phyloP scores from a whole-genome alignment of 1,284 basidiomycete genomes.

The Abortiporus biennis region DNA sequence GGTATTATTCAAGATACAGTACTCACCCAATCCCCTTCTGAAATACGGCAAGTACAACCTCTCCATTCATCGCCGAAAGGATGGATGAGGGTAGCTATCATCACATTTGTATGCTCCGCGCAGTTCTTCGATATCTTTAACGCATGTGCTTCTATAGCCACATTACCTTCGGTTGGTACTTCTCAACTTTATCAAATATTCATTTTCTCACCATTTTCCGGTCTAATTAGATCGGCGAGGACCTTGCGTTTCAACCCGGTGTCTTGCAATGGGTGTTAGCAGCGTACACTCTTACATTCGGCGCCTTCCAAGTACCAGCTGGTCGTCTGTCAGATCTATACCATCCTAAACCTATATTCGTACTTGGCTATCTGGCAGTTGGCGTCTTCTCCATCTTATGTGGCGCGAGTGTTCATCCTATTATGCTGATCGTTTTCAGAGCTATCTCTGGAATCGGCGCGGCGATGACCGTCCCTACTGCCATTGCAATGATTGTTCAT shows the following conservation, averaged over 20 bases:
- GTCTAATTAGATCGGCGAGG: constrained; percentile 6
- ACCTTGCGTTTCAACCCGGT: constrained; percentile 7
- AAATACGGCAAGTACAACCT: too few species aligned
- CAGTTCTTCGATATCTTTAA: constrained; percentile 13
- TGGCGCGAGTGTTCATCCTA: constrained; percentile 11
- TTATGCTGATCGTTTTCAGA: constrained; percentile 12
- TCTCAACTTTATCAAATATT: not conserved
- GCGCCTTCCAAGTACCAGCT: constrained; percentile 10
- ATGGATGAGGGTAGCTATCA: constrained; percentile 4
- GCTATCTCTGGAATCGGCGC: constrained; percentile 9
- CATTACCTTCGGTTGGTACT: constrained; percentile 9
- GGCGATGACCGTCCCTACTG: constrained; percentile 11
- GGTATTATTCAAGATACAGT: too few species aligned
- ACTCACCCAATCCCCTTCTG: too few species aligned
- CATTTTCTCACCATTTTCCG: not conserved
- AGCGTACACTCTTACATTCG: constrained; percentile 12
- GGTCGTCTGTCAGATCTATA: constrained; percentile 10
- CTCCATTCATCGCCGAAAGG: constrained; percentile 4
- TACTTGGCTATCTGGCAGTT: constrained; percentile 8
- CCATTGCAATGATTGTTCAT: constrained; percentile 12
- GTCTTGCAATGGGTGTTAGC: constrained; percentile 10
- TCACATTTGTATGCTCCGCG: constrained; percentile 8
- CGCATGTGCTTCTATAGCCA: constrained; percentile 8
- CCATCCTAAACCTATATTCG: constrained; percentile 10
- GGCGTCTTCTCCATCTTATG: constrained; percentile 11